Conservation (phyloP, 169 alveolate genomes). For the Plasmodium chabaudi region DNA sequence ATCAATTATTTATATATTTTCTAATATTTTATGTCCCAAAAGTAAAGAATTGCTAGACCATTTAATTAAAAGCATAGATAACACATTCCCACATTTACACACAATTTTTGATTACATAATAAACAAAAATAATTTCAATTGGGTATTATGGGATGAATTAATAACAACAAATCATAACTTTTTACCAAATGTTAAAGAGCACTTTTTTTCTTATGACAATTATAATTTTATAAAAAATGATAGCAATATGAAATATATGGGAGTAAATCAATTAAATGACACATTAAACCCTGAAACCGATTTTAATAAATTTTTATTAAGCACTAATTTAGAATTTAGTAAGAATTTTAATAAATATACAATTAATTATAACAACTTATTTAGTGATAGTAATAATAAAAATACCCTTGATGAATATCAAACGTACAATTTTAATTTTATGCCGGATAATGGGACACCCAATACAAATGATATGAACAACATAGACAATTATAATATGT, state of each 20-base stretch:
- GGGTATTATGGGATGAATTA: constrained; percentile 77
- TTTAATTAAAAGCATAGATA: constrained; percentile 57
- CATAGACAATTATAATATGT: constrained; percentile 57
- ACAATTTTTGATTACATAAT: constrained; percentile 70
- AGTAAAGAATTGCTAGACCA: constrained; percentile 59
- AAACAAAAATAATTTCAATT: constrained; percentile 68
- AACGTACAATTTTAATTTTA: constrained; percentile 48
- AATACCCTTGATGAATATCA: constrained; percentile 34
- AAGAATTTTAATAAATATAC: constrained; percentile 68
- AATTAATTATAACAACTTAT: constrained; percentile 63
- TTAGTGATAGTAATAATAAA: constrained; percentile 49
- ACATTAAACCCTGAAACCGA: constrained; percentile 51
- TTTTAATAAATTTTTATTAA: constrained; percentile 35
- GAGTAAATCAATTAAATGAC: constrained; percentile 22
- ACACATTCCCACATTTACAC: constrained; percentile 63
- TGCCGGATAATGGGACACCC: constrained; percentile 12
- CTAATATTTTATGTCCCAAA: constrained; percentile 61
- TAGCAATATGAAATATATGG: constrained; percentile 57
- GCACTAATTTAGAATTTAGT: constrained; percentile 57
- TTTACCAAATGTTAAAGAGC: constrained; percentile 64
- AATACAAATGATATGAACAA: constrained; percentile 19
- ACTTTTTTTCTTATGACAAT: constrained; percentile 61
- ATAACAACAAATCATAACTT: constrained; percentile 73
- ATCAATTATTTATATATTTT: constrained; percentile 60
- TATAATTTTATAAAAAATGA: constrained; percentile 43